Evolutionary conservation across 1,139 yeast species (phyloP), one percentile per base, ranked within the genome.

Genomic region (Taphrina populina): DNA sequence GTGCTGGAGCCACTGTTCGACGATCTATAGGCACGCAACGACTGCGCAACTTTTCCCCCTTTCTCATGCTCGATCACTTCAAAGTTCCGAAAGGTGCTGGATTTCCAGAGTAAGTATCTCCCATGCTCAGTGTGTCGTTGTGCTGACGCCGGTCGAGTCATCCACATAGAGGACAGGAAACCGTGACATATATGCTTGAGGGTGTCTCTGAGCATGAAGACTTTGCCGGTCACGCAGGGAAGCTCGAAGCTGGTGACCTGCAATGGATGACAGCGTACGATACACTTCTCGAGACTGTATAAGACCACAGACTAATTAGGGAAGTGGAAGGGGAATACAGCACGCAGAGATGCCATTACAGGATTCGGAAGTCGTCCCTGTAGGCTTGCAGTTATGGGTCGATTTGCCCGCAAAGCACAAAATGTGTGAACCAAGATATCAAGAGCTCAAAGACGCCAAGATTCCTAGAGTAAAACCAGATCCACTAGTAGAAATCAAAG

Each of bases 141-240:
- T n/a, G n/a, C n/a, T n/a, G n/a, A n/a, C n/a, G n/a, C n/a, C n/a
- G n/a, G n/a, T 15, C 13, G 6, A 33, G 36, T 64, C 96, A 88
- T 67, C 96, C 96, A 23, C 96, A 88, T 69, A 78, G 87, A 59
- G 95, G 95, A 27, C 94, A 86, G 70, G 95, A 87, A 69, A 88
- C 96, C 26, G 81, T 88, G 60, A 84, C 95, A 2, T 80, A 83
- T 64, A 72, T 88, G 57, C 70, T 82, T 59, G 75, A 80, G 57
- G 96, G 96, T 49, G 82, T 80, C 58, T 74, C 88, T 70, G 92
- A 94, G 26, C 96, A 88, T 69, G 95, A 87, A 69, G 96, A 88
- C 69, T 87, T 88, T 72, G 86, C 95, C 2, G 96, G 96, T 0
- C 74, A 83, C 32, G 77, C 79, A 58, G 96, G 96, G 56, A 76